A percentile compares a stretch with the other conserved stretches of the same genome.
phyloP scores from a whole-genome alignment of 2,329 filamentous ascomycete species.

The Rosellinia necatrix region DNA sequence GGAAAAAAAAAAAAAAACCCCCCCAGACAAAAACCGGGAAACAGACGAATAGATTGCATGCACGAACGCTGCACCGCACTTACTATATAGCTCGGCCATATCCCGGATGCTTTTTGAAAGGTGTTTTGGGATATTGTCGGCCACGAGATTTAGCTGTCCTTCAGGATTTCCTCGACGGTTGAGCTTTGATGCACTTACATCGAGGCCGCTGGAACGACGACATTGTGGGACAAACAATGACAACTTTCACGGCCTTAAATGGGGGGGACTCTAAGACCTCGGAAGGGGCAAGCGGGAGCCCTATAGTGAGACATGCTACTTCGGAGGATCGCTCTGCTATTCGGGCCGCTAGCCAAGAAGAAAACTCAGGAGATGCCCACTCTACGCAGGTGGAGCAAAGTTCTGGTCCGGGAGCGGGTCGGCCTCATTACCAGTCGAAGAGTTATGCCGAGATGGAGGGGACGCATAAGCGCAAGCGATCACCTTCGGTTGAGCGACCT shows the following conservation, averaged over 20 bases:
- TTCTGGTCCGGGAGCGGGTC: constrained; percentile 48
- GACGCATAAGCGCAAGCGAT: constrained; percentile 71
- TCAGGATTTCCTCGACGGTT: not conserved
- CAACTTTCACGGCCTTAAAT: constrained; percentile 43
- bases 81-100: not conserved
- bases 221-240: constrained; percentile 39
- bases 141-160: not conserved
- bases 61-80: not conserved
- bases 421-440: constrained; percentile 47
- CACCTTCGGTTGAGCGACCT: constrained; percentile 60
- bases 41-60: no score
- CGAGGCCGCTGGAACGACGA: constrained; percentile 35
- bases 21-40: not conserved
- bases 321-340: constrained; percentile 37
- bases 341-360: constrained; percentile 34
- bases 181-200: constrained; percentile 37
- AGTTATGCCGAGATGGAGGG: constrained; percentile 52
- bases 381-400: constrained; percentile 46
- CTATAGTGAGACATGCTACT: constrained; percentile 32
- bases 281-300: constrained; percentile 34
- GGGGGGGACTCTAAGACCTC: constrained; percentile 38
- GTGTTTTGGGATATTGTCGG: not conserved
- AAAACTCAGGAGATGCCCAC: constrained; percentile 33
- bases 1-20: no score
- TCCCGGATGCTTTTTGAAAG: constrained; percentile 15